phyloP scores from a whole-genome alignment of 78 protist genomes.

The Protostelium mycophagum region DNA sequence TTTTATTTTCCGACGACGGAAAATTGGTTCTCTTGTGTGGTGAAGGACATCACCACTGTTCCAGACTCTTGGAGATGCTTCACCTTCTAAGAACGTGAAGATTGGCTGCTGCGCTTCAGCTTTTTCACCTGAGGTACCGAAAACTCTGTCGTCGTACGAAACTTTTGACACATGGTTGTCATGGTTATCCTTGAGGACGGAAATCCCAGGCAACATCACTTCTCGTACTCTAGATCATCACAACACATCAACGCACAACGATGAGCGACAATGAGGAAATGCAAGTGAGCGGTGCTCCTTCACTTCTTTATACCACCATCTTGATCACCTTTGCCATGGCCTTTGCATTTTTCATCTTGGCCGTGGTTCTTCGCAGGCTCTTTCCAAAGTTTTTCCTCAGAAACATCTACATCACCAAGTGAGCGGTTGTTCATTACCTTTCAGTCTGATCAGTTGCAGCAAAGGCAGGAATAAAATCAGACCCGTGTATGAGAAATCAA shows the following conservation, averaged over 20 bases:
- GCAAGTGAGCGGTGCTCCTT: background rate
- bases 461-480: background rate
- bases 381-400: background rate
- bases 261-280: background rate
- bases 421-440: background rate
- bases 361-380: background rate
- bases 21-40: too few species aligned
- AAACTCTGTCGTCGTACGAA: too few species aligned
- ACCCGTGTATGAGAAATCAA: background rate
- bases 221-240: too few species aligned
- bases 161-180: too few species aligned
- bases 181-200: too few species aligned
- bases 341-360: background rate
- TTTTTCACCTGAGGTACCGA: too few species aligned
- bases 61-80: too few species aligned
- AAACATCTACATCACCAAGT: background rate
- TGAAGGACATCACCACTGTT: too few species aligned
- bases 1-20: too few species aligned
- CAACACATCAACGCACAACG: background rate
- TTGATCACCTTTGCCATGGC: background rate
- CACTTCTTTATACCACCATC: background rate
- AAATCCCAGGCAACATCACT: too few species aligned
- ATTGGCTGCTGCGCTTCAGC: too few species aligned
- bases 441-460: background rate
- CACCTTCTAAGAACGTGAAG: too few species aligned